Base-by-base conservation (phyloP, 768 basidiomycete genomes). In the Coprinopsis cinerea region DNA sequence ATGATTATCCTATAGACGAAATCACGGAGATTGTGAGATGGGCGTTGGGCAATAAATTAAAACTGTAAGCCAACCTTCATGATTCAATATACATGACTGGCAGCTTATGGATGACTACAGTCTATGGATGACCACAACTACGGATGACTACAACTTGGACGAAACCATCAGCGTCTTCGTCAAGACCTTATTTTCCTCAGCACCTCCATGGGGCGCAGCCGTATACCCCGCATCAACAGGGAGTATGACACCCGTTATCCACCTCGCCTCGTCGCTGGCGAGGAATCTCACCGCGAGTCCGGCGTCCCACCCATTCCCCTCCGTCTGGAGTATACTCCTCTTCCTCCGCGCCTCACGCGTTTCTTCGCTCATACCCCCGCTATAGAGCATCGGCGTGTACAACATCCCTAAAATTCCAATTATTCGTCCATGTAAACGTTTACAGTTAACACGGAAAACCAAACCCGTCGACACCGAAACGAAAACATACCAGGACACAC, bases 281-380 rank as follows among this genome's bases (percentile, higher is more conserved):
- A 74, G 49, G 53, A 72, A 74, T 18, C 71, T 55, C 14, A 65
- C 64, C 17, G 70, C 70, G 35, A 67, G 62, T 13, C 69, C 72
- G 10, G 62, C 57, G 48, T 74, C 70, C 72, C 72, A 74, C 3
- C 65, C 72, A 53, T 72, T 72, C 14, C 71, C 72, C 53, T 74
- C 72, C 3, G 69, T 71, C 32, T 67, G 59, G 2, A 74, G 53
- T 4, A 74, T 61, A 42, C 67, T 72, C 11, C 66, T 57, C 23
- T 66, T 61, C 10, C 64, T 57, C 7, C 70, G 64, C 3, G 61
- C 65, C 24, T 73, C 66, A 10, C 72, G 65, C 44, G 69, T 58
- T 13, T 67, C 66, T 2, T 61, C 55, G 3, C 65, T 45, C 63
- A 74, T 70, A 0, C 69, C 65, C 5, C 51, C 53, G n/a, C 60